Evolutionary conservation across 164 flowering plant genomes (phyloP), one percentile per base, ranked within the genome.

Genomic region (Macadamia tetraphylla): DNA sequence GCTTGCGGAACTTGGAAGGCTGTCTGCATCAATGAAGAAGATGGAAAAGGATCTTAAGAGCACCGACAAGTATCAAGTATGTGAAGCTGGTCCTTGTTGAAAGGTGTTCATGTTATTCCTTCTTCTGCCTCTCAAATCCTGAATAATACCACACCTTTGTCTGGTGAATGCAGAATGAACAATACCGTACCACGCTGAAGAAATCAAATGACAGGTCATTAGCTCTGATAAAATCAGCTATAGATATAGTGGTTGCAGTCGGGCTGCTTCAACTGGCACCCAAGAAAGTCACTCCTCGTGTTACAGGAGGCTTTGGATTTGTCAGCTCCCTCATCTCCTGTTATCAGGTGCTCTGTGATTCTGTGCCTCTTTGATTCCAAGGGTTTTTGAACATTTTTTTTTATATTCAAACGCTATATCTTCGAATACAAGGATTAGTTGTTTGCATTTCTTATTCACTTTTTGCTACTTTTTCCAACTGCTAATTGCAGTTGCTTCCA

Each of bases 251-350:
- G 32, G 98, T 95, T 59, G 98, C 99, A 3, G 84, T 84, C 51
- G 99, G 99, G 40, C 76, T 95, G 79, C 98, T 95, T 73, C 97
- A 92, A 73, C 70, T 95, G 81, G 94, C 96, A 49, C 99, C 99
- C 30, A 89, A 87, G 82, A 91, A 88, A 74, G 88, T 92, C 64
- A 92, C 84, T 66, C 91, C 99, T 18, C 96, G 99, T 65, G 94
- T 95, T 1, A 88, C 96, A 5, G 98, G 99, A 69, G 99, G 85
- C 60, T 81, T 92, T 69, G 99, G 99, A 71, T 91, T 95, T 69
- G 74, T 74, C 51, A 84, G 79, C 77, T 92, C 99, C 31, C 91
- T 92, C 64, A 95, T 95, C 68, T 92, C 99, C 15, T 95, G 98
- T 73, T 95, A 95, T 80, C 99, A 95, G 98, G 99, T 94, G 67